Base-by-base conservation (phyloP, 2,329 filamentous ascomycete genomes). In the Elsinoe arachidis region DNA sequence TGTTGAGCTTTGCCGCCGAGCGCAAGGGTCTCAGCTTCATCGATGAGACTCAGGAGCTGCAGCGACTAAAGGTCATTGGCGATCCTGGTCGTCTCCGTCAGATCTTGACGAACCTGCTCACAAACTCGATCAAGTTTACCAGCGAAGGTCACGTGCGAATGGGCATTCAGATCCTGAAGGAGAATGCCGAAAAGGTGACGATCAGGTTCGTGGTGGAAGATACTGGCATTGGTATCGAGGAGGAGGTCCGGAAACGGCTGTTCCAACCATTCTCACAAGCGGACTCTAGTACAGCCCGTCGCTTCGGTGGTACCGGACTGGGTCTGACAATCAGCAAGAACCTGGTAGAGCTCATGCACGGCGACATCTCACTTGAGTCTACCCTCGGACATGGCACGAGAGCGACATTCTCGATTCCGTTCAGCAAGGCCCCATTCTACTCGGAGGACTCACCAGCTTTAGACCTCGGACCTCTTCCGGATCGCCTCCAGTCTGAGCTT, bases 191-290 rank as follows among this genome's bases (percentile, higher is more conserved):
- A 6, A 79, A 74, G 0, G 80, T 88, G 23, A 80, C 84, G 43
- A 80, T 91, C 41, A 82, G 81, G 52, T 91, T 92, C 63, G 80
- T 80, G 0, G 79, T 93, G 5, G 81, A 87, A 67, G 88, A 93
- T 63, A 88, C 86, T 0, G 88, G 88, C 0, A 90, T 92, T 53
- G 88, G 88, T 2, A 91, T 92, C 33, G 85, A 90, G 61, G 85
- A 90, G 49, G 85, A 88, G 57, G 86, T 90, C 4, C 79, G 83
- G 15, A 84, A 83, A 64, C 80, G 80, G 37, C 75, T 92, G 1
- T 93, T 92, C 72, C 84, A 86, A 62, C 88, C 88, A 0, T 93
- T 92, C 69, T 88, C 84, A 60, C 88, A 93, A 69, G 88, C 87
- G 3, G 88, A 92, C 66, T 83, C 87, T 1, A 90, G 87, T 2